These are phyloP conservation scores for Rubia tinctorum DNA, from an alignment of 305 asterid genomes.

Conservation along the genomic window DNA sequence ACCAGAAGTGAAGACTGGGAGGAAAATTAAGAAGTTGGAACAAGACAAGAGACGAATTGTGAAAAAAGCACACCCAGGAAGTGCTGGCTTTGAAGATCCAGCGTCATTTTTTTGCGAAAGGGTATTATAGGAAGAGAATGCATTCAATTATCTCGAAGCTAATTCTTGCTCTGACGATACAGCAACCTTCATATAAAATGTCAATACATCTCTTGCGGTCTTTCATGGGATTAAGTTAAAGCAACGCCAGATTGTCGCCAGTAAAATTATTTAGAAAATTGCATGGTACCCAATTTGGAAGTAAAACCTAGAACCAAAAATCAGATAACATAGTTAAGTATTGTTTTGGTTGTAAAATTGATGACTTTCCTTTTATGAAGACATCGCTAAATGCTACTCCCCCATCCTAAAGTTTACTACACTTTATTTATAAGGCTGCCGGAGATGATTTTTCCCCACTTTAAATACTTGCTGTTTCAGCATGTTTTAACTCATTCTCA, in stretches of 20 bases:
- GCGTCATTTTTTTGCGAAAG: not conserved
- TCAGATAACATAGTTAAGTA: not conserved
- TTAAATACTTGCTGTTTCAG: not conserved
- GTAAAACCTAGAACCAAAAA: not conserved
- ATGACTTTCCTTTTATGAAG: not conserved
- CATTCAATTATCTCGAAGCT: not conserved
- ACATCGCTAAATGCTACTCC: not conserved
- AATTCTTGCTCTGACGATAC: not conserved
- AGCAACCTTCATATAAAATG: not conserved
- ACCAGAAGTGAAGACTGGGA: not conserved
- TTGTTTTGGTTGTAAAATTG: not conserved
- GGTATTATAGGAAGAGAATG: not conserved
- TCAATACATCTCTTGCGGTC: not conserved
- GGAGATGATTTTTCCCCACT: not conserved
- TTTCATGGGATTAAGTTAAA: not conserved
- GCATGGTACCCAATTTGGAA: conserved; percentile 1
- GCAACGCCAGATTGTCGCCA: no score
- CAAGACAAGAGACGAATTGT: not conserved
- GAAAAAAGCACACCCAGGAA: not conserved
- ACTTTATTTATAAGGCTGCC: not conserved
- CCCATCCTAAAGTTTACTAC: not conserved
- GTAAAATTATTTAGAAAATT: not conserved
- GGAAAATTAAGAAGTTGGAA: not conserved
- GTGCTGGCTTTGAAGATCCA: not conserved
- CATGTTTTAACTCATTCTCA: not conserved